phyloP scores from a whole-genome alignment of 1,139 yeast species.

The Hansenula lynferdii region DNA sequence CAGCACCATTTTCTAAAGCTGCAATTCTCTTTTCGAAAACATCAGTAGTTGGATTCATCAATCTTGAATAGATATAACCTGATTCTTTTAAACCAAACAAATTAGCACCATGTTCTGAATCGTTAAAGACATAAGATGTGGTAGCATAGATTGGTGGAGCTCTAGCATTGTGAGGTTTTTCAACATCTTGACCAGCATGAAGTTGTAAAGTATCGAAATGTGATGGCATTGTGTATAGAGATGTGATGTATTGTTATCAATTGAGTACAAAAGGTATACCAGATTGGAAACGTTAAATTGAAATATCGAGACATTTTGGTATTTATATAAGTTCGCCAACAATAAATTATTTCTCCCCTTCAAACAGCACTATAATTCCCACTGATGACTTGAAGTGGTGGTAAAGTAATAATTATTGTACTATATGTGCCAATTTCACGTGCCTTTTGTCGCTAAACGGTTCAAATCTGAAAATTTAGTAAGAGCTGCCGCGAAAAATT shows the following conservation, averaged over 20 bases:
- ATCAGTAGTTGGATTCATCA: conserved; percentile 89
- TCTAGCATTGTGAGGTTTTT: conserved; percentile 57
- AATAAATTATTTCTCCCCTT: neutral
- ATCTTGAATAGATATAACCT: conserved; percentile 84
- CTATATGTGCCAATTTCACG: conserved; percentile 3
- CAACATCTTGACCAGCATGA: conserved; percentile 82
- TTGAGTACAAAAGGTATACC: neutral
- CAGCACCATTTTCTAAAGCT: conserved; percentile 88
- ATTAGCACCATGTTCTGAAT: conserved; percentile 89
- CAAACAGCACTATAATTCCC: neutral
- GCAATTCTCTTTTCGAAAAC: conserved; percentile 90
- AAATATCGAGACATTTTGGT: neutral
- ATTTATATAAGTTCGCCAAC: neutral
- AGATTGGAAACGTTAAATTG: neutral
- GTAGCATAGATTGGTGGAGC: conserved; percentile 92
- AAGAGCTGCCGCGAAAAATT: too few species aligned
- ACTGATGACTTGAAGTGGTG: neutral
- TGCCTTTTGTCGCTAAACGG: too few species aligned
- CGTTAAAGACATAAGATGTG: conserved; percentile 81
- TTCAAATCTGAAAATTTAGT: too few species aligned
- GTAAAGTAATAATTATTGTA: neutral
- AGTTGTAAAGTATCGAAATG: conserved; percentile 90
- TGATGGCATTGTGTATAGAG: conserved; percentile 33
- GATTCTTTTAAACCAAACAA: conserved; percentile 78
- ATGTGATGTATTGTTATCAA: neutral